These are phyloP conservation scores for Juglanconis juglandina DNA, from an alignment of 2,329 filamentous ascomycete species.

Conservation along the genomic window DNA sequence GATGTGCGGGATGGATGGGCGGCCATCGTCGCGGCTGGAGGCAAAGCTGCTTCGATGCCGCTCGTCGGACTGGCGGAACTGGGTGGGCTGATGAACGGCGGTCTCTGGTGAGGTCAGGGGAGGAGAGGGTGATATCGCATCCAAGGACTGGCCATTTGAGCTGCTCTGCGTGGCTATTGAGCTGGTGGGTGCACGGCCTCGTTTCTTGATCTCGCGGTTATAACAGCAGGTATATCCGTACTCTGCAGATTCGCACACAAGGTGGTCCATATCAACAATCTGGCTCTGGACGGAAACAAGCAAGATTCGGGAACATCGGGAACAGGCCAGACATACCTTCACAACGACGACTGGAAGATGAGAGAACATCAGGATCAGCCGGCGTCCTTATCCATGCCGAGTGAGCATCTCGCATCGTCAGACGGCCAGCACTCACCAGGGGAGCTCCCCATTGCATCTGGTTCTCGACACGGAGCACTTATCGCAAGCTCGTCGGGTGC, in stretches of 20 bases:
- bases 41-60: slow-evolving; percentile 7
- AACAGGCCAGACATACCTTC: slow-evolving; percentile 27
- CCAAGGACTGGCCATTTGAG: background rate
- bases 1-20: slow-evolving; percentile 1
- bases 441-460: slow-evolving; percentile 39
- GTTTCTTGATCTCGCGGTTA: slow-evolving; percentile 35
- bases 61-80: slow-evolving; percentile 1
- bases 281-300: background rate
- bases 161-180: background rate
- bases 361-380: background rate
- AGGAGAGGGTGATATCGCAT: slow-evolving; percentile 10
- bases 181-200: slow-evolving; percentile 30
- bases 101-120: slow-evolving; percentile 16
- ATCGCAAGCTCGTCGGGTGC: slow-evolving; percentile 32
- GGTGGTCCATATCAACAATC: background rate
- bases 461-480: slow-evolving; percentile 38
- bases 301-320: background rate
- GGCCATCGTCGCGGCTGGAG: slow-evolving; percentile 1
- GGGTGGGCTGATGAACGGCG: background rate
- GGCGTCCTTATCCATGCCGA: background rate
- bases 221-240: slow-evolving; percentile 37
- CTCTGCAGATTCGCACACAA: slow-evolving; percentile 23
- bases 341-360: slow-evolving; percentile 32
- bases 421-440: slow-evolving; percentile 32
- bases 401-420: background rate